phyloP scores from a whole-genome alignment of 306 rosid species.

The Notholithocarpus densiflorus region DNA sequence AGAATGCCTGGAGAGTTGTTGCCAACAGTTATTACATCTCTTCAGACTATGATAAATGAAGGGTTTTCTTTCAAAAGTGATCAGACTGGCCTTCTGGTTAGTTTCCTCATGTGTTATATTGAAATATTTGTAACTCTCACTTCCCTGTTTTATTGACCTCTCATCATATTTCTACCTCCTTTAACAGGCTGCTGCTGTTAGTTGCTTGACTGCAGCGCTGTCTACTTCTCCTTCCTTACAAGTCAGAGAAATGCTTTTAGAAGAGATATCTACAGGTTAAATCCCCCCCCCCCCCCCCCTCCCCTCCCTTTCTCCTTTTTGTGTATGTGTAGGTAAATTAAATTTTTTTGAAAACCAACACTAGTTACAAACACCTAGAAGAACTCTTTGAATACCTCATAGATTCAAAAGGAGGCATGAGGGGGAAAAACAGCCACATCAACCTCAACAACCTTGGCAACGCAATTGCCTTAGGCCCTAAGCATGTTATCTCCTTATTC shows the following conservation, averaged over 20 bases:
- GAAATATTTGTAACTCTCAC: background rate
- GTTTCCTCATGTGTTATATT: conserved; percentile 14
- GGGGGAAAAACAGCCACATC: background rate
- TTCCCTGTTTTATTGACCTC: conserved; percentile 2
- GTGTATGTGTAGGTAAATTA: background rate
- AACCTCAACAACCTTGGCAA: background rate
- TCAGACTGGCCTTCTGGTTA: conserved; percentile 76
- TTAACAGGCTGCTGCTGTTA: conserved; percentile 63
- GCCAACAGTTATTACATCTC: conserved; percentile 60
- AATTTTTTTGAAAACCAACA: background rate
- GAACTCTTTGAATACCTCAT: background rate
- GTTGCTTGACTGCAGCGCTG: conserved; percentile 78
- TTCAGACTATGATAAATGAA: conserved; percentile 58
- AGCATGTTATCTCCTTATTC: background rate
- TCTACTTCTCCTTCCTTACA: conserved; percentile 70
- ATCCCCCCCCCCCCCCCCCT: background rate
- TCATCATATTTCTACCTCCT: conserved; percentile 14
- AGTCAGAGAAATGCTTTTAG: conserved; percentile 60
- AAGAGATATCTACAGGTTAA: conserved; percentile 64
- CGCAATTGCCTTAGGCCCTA: background rate
- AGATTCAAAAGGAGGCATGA: background rate
- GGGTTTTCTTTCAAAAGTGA: conserved; percentile 71
- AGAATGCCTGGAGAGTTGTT: conserved; percentile 87
- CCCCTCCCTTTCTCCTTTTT: background rate
- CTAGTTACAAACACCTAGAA: background rate